phyloP scores from a whole-genome alignment of 805 yeast genomes.

The Saccharomycopsis fodiens region DNA sequence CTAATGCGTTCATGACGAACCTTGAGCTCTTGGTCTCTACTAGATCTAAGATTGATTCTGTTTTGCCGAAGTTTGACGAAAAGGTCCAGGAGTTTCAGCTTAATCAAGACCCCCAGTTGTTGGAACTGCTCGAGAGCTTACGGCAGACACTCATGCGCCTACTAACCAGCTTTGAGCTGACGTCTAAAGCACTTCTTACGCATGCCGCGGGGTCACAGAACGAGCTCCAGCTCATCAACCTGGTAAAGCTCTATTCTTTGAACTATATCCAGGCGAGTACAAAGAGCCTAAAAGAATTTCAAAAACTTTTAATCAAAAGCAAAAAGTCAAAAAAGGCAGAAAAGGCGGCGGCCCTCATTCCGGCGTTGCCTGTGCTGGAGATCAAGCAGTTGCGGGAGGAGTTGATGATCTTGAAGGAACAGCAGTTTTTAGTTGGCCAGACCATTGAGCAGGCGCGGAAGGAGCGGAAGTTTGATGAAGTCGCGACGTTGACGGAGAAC shows the following conservation, averaged over 20 bases:
- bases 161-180: slow-evolving; percentile 14
- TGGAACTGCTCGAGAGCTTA: neutral
- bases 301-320: slow-evolving; percentile 27
- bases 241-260: slow-evolving; percentile 9
- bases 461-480: slow-evolving; percentile 71
- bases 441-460: slow-evolving; percentile 56
- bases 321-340: slow-evolving; percentile 25
- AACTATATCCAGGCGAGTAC: slow-evolving; percentile 7
- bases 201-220: neutral
- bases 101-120: neutral
- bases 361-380: slow-evolving; percentile 33
- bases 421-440: slow-evolving; percentile 59
- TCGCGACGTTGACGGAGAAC: slow-evolving; percentile 51
- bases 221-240: slow-evolving; percentile 12
- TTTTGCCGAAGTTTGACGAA: slow-evolving; percentile 21
- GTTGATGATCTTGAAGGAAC: slow-evolving; percentile 83
- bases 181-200: slow-evolving; percentile 11
- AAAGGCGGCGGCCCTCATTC: neutral
- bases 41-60: slow-evolving; percentile 21
- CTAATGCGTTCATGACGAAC: slow-evolving; percentile 6
- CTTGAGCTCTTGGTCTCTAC: slow-evolving; percentile 24
- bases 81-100: slow-evolving; percentile 1
- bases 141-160: neutral
- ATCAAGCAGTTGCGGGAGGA: slow-evolving; percentile 60
- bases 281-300: slow-evolving; percentile 26